Base-by-base conservation (phyloP, 768 basidiomycete genomes). In the Porpolomopsis calyptriformis region DNA sequence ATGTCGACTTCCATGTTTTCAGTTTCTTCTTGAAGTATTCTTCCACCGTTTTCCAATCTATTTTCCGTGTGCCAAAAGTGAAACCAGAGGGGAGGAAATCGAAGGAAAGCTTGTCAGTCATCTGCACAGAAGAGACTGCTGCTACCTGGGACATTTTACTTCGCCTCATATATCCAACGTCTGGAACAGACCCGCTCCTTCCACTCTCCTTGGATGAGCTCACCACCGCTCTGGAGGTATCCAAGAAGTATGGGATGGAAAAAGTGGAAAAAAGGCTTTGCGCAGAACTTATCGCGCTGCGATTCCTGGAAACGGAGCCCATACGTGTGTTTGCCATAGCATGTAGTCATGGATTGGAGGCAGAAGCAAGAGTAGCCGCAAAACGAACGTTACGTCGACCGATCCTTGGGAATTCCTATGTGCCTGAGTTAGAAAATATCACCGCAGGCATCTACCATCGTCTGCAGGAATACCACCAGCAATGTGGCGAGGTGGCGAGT, bases 291-390 rank as follows among this genome's bases (percentile, higher is more conserved):
- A 55, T 55, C 7, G 53, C 57, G 42, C 58, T 62, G 36, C 45
- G 59, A 27, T 59, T 66, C 52, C 49, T 65, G 10, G 57, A 64
- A 42, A 54, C 52, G 41, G 66, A 67, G 22, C 55, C 66, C 26
- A 53, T 67, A 53, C 59, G 62, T 23, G 63, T 65, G 22, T 66
- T 66, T 29, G 63, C 60, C 31, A 61, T 65, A 40, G 65, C 64
- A 9, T 35, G 27, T 33, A 19, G n/a, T n/a, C n/a, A n/a, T n/a
- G n/a, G n/a, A n/a, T n/a, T n/a, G n/a, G n/a, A n/a, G n/a, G n/a
- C n/a, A 19, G 26, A 33, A 19, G 19, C 24, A 7, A 24, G 38
- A 18, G 18, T 42, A 36, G 27, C 29, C 29, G 20, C 22, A 16
- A 18, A 39, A 14, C 18, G 36, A 24, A 31, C 29, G 12, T 31